Conservation (phyloP, 345 rosid genomes). For the Anacardium occidentale region DNA sequence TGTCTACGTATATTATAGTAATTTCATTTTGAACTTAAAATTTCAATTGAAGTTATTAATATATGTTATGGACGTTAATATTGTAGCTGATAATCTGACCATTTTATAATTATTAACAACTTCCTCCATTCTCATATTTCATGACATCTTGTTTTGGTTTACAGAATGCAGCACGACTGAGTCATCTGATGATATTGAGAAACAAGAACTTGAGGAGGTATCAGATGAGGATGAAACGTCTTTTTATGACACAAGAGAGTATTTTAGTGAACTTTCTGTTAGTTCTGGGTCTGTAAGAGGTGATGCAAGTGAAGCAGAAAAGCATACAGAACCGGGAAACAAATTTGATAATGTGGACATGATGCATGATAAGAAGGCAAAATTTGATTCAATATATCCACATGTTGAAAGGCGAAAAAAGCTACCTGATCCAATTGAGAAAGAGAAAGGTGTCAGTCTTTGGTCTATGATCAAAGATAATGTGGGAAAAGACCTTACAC, state of each 20-base stretch:
- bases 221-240: conserved; percentile 85
- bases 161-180: conserved; percentile 95
- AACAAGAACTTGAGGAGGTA: conserved; percentile 79
- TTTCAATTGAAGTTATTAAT: neutral
- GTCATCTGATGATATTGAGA: conserved; percentile 94
- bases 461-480: conserved; percentile 99
- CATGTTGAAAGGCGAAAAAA: conserved; percentile 64
- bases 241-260: conserved; percentile 74
- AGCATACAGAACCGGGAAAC: conserved; percentile 21
- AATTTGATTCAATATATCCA: conserved; percentile 31
- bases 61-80: neutral
- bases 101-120: neutral
- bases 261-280: conserved; percentile 46
- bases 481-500: conserved; percentile 93
- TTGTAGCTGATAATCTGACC: neutral
- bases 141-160: conserved; percentile 33
- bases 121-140: conserved; percentile 15
- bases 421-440: conserved; percentile 93
- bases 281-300: conserved; percentile 39
- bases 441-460: conserved; percentile 95
- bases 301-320: conserved; percentile 26
- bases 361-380: conserved; percentile 38
- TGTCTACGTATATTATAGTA: neutral
- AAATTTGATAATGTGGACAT: conserved; percentile 33
- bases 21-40: neutral